phyloP scores from a whole-genome alignment of 2,329 filamentous ascomycete species.

The Fusarium sp. region DNA sequence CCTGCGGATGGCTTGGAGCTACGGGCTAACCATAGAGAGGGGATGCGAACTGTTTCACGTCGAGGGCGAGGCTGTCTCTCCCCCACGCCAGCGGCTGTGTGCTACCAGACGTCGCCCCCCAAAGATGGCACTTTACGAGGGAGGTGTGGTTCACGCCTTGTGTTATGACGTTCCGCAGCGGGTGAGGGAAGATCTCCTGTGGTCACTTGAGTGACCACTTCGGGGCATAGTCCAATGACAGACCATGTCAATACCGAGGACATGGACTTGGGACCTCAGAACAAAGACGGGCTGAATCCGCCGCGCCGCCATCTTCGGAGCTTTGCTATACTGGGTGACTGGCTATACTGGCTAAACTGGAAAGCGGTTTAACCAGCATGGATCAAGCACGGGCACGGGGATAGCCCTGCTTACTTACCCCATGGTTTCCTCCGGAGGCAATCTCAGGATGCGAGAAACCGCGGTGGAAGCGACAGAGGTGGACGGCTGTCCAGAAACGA shows the following conservation, averaged over 20 bases:
- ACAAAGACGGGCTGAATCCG: constrained; percentile 26
- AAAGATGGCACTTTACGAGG: constrained; percentile 22
- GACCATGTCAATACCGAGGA: constrained; percentile 44
- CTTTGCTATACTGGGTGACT: constrained; percentile 3
- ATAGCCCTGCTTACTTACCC: constrained; percentile 9
- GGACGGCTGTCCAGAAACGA: constrained; percentile 15
- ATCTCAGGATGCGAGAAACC: constrained; percentile 22
- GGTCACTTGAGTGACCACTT: constrained; percentile 23
- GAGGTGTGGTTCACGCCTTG: constrained; percentile 7
- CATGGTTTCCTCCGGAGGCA: constrained; percentile 6
- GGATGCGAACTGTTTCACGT: constrained; percentile 27
- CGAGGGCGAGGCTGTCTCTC: constrained; percentile 22
- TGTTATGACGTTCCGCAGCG: constrained; percentile 30
- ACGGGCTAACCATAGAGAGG: constrained; percentile 8
- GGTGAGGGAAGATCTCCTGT: constrained; percentile 14
- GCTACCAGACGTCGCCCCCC: constrained; percentile 10
- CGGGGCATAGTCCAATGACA: constrained; percentile 28
- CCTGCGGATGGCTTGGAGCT: constrained; percentile 19
- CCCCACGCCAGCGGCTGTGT: constrained; percentile 21
- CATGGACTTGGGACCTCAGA: constrained; percentile 45
- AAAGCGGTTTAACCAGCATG: constrained; percentile 15
- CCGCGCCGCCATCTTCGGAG: constrained; percentile 20
- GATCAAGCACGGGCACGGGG: constrained; percentile 14
- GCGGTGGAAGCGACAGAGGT: constrained; percentile 12
- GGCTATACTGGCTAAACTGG: constrained; percentile 1